A percentile compares a stretch with the other conserved stretches of the same genome.
Evolutionary conservation across 2,329 filamentous ascomycete genomes (phyloP).

Genomic region (Colletotrichum tropicale): DNA sequence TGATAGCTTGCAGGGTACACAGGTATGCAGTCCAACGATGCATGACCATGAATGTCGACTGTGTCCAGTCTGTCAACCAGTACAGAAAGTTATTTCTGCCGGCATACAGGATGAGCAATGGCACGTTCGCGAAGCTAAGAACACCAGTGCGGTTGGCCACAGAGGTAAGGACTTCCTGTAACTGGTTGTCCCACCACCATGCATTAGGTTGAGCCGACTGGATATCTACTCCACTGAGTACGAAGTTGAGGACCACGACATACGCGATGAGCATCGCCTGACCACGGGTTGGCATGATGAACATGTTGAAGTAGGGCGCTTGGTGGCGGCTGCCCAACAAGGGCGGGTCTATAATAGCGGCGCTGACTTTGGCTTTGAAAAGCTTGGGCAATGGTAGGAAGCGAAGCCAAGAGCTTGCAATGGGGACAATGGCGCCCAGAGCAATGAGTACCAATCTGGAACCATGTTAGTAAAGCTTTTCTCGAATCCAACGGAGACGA

Average conservation of each 20-base stretch:
- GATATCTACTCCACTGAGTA: constrained; percentile 28
- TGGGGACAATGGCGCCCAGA: constrained; percentile 26
- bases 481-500: not conserved
- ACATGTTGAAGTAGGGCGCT: constrained; percentile 33
- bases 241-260: constrained; percentile 32
- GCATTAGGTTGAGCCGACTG: constrained; percentile 21
- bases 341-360: not conserved
- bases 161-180: constrained; percentile 26
- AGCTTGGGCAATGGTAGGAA: constrained; percentile 24
- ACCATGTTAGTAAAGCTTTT: not conserved
- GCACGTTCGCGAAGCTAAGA: constrained; percentile 33
- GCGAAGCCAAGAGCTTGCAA: constrained; percentile 30
- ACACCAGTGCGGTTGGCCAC: constrained; percentile 38
- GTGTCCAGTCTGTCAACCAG: constrained; percentile 45
- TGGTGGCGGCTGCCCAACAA: not conserved
- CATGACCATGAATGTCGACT: constrained; percentile 46
- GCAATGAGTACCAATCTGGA: constrained; percentile 26
- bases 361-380: not conserved
- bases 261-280: constrained; percentile 38
- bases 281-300: constrained; percentile 40
- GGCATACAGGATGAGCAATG: constrained; percentile 40
- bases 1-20: constrained; percentile 39
- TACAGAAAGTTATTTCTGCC: constrained; percentile 46
- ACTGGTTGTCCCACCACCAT: constrained; percentile 23
- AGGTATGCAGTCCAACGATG: constrained; percentile 50